A percentile compares a stretch with the other conserved stretches of the same genome.
phyloP scores from a whole-genome alignment of 2,329 filamentous ascomycete genomes.

The Colletotrichum higginsianum region DNA sequence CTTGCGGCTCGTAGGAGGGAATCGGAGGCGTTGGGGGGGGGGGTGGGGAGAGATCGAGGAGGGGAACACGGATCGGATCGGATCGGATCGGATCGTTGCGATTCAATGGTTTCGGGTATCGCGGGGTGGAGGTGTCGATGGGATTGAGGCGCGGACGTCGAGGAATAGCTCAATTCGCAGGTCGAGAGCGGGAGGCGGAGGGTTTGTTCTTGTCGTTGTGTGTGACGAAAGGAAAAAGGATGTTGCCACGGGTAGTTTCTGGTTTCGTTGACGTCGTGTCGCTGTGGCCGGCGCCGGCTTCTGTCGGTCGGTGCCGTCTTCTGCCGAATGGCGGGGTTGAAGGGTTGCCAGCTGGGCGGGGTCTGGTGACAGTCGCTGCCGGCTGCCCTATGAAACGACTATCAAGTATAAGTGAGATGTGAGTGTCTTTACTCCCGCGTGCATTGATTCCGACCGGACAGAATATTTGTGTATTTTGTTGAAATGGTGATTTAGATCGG shows the following conservation, averaged over 20 bases:
- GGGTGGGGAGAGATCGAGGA: neutral
- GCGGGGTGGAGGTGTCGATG: neutral
- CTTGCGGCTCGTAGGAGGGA: too few species aligned
- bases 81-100: neutral
- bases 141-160: neutral
- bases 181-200: neutral
- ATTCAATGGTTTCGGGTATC: neutral
- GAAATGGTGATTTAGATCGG: too few species aligned
- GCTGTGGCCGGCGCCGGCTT: constrained; percentile 17
- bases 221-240: neutral
- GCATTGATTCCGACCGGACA: too few species aligned
- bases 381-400: neutral
- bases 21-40: neutral
- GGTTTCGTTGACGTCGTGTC: constrained; percentile 11
- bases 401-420: too few species aligned
- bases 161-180: neutral
- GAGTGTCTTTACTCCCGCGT: too few species aligned
- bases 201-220: neutral
- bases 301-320: constrained; percentile 26
- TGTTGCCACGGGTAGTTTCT: constrained; percentile 3
- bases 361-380: neutral
- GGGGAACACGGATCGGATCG: constrained; percentile 1
- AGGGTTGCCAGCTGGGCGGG: constrained; percentile 3
- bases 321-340: constrained; percentile 17
- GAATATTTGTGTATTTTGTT: too few species aligned